A percentile compares a stretch with the other conserved stretches of the same genome.
These are phyloP conservation scores for Pluteus cervinus DNA, from an alignment of 768 basidiomycete genomes.

Conservation along the genomic window DNA sequence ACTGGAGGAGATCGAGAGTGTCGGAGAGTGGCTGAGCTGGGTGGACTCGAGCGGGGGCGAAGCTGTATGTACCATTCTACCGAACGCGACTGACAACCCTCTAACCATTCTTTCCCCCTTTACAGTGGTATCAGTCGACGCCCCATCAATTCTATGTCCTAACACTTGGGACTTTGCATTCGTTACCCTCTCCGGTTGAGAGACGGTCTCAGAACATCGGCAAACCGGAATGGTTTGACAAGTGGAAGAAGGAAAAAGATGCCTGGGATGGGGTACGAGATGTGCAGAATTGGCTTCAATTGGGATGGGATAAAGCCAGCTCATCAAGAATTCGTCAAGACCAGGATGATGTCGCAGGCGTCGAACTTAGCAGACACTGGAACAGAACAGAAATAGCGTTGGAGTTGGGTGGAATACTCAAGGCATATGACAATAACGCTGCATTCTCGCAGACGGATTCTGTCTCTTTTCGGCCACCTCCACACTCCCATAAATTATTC, in stretches of 20 bases:
- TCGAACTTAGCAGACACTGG: conserved; percentile 46
- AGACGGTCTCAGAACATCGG: conserved; percentile 74
- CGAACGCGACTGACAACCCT: background rate
- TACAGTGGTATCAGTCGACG: conserved; percentile 62
- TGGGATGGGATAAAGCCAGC: conserved; percentile 10
- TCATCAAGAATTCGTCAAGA: background rate
- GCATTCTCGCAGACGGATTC: background rate
- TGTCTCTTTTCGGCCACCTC: no score
- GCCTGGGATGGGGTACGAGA: conserved; percentile 54
- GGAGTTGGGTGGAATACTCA: conserved; percentile 56
- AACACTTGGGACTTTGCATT: conserved; percentile 78
- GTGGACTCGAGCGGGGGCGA: conserved; percentile 65
- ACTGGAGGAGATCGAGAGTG: conserved; percentile 63
- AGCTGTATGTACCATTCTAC: conserved; percentile 34
- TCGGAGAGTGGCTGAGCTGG: conserved; percentile 75
- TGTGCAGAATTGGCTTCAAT: conserved; percentile 50
- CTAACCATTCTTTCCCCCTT: conserved; percentile 1
- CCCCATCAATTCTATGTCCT: conserved; percentile 86
- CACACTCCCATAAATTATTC: conserved; percentile 40
- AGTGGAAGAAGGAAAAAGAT: conserved; percentile 47
- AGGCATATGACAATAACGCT: conserved; percentile 36
- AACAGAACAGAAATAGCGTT: conserved; percentile 41
- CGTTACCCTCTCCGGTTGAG: conserved; percentile 81
- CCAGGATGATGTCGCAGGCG: conserved; percentile 16
- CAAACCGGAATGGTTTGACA: conserved; percentile 85